Base-by-base conservation (phyloP, 148 eudicot species). In the Vaccinium corymbosum region DNA sequence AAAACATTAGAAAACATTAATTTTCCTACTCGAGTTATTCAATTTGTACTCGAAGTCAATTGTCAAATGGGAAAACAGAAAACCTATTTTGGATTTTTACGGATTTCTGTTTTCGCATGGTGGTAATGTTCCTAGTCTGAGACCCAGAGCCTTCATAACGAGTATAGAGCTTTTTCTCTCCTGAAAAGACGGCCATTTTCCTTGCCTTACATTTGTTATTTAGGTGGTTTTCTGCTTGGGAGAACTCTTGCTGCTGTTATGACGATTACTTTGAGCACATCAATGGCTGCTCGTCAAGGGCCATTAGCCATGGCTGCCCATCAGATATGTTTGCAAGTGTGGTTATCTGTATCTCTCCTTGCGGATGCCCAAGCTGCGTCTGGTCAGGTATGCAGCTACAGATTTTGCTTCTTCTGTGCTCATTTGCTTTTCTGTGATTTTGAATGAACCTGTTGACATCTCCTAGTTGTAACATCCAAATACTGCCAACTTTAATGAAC, bases 231-330 rank as follows among this genome's bases (percentile, higher is more conserved):
- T 90, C 93, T 93, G 68, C 84, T 93, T 25, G 93, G 93, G 77
- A 93, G 97, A 92, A 93, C 97, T 86, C 80, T 92, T 68, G 89
- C 94, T 87, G 92, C 91, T 68, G 86, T 93, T 80, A 83, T 88
- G 52, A 92, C 97, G 11, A 91, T 88, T 90, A 93, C 97, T 52
- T 61, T 91, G 59, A 94, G 89, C 64, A 88, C 97, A 71, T 91
- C 97, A 73, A 91, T 93, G 97, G 97, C 97, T 89, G 94, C 97
- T 86, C 93, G 93, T 64, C 97, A 93, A 84, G 97, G 97, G 61
- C 92, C 94, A 52, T 27, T 86, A 83, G 91, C 93, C 80, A 92
- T 92, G 97, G 97, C 97, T 86, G 94, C 93, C 87, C 94, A 93
- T 86, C 97, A 93, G 78, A 90, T 93, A 77, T 93, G 97, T 87